Conservation (phyloP, 306 rosid genomes). For the Trifolium subterraneum region DNA sequence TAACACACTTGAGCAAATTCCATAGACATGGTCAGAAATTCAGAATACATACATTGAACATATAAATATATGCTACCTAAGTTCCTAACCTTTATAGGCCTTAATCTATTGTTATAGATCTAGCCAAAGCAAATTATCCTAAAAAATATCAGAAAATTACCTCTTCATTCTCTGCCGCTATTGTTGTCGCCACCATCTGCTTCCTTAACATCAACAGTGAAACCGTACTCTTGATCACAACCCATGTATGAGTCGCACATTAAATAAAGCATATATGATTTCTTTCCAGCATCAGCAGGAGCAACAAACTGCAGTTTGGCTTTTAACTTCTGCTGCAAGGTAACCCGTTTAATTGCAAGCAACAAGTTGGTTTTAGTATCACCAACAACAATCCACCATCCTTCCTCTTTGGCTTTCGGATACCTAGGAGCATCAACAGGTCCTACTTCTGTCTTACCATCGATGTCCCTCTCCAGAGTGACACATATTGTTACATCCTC, state of each 20-base stretch:
- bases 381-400: conserved; percentile 97
- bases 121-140: not conserved
- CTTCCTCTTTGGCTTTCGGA: conserved; percentile 91
- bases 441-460: conserved; percentile 71
- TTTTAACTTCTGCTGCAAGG: conserved; percentile 71
- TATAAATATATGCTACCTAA: too few species aligned
- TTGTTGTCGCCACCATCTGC: conserved; percentile 54
- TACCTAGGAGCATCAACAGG: conserved; percentile 79
- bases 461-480: conserved; percentile 78
- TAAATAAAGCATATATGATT: conserved; percentile 70
- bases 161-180: conserved; percentile 49
- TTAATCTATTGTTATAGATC: conserved; percentile 1
- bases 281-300: conserved; percentile 79
- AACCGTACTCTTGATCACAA: conserved; percentile 86
- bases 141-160: conserved; percentile 18
- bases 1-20: too few species aligned
- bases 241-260: conserved; percentile 98
- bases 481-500: conserved; percentile 69
- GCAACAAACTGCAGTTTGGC: conserved; percentile 80
- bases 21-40: too few species aligned
- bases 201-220: conserved; percentile 69
- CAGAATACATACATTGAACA: too few species aligned
- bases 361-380: conserved; percentile 71
- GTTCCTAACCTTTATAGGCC: too few species aligned
- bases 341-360: conserved; percentile 82